Base-by-base conservation (phyloP, 176 grass and related monocot species). In the Triticum turgidum region DNA sequence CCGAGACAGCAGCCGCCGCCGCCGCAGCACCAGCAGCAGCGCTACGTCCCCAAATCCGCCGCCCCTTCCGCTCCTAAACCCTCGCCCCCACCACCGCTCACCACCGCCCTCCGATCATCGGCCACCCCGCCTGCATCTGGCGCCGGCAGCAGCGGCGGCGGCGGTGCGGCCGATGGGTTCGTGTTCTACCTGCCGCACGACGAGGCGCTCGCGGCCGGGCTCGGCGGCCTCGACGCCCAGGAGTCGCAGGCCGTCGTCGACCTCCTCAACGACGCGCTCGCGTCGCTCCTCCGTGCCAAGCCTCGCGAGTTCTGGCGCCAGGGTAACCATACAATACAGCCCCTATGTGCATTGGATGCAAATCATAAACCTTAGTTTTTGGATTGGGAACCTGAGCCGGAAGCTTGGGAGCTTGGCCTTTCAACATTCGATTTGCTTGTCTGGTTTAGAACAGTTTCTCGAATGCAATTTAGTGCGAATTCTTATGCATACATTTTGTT, bases 241-340 rank as follows among this genome's bases (percentile, higher is more conserved):
- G 97, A 94, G 92, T 94, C 97, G 27, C 97, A 98, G 87, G 47
- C 80, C 73, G 93, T 98, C 84, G 97, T 98, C 45, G 97, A 98
- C 86, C 81, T 91, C 76, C 92, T 96, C 22, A 98, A 98, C 70
- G 92, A 96, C 33, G 80, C 86, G 24, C 93, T 98, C 25, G 82
- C 84, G 29, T 70, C 68, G 42, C 84, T 96, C 71, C 97, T 98
- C 15, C 86, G 86, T 5, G 84, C 90, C 82, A 86, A 87, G 52
- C 90, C 92, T 10, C 93, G 84, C 49, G 92, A 96, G 77, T 96
- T 98, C 84, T 98, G 97, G 96, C 82, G 83, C 84, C 89, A 95
- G 86, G 96, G 96, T 95, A 86, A 73, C 25, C 11, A 21, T 41
- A 38, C 10, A 77, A 21, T 32, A 38, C 10, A 77, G 41, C 70